Conservation (phyloP, 2,329 filamentous ascomycete genomes). For the Penicillium corylophilum region DNA sequence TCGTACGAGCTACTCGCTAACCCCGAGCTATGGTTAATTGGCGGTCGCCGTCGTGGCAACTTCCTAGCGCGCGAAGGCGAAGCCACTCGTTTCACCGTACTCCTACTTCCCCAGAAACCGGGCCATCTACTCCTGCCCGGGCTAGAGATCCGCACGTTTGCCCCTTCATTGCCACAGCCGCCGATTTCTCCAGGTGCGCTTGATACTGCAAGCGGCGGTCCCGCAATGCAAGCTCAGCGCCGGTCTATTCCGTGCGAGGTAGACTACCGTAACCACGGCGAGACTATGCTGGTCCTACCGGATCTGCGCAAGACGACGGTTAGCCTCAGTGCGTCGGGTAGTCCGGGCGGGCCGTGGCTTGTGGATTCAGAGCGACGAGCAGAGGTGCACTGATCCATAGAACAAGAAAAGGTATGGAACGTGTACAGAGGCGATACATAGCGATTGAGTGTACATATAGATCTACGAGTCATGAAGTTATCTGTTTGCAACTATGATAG, state of each 20-base stretch:
- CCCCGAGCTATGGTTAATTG: constrained; percentile 78
- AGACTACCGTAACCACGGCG: constrained; percentile 74
- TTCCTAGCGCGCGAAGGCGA: constrained; percentile 58
- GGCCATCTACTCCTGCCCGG: constrained; percentile 75
- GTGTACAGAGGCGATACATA: neutral
- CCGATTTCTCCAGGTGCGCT: constrained; percentile 18
- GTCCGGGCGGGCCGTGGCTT: constrained; percentile 59
- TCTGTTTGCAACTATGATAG: neutral
- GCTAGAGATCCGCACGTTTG: constrained; percentile 70
- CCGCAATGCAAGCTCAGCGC: constrained; percentile 26
- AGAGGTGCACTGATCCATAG: constrained; percentile 13
- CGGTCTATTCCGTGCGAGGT: constrained; percentile 65
- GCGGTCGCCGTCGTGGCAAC: constrained; percentile 75
- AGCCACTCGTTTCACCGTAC: constrained; percentile 59
- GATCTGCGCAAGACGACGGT: constrained; percentile 72
- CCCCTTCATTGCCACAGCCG: constrained; percentile 37
- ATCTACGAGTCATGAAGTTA: constrained; percentile 21
- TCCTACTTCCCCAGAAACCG: constrained; percentile 76
- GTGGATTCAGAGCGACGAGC: constrained; percentile 58
- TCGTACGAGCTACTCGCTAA: constrained; percentile 77
- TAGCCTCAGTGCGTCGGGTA: constrained; percentile 66
- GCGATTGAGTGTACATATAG: constrained; percentile 8
- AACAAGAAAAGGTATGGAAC: neutral
- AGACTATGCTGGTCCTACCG: constrained; percentile 71
- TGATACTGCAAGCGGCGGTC: constrained; percentile 9